phyloP scores from a whole-genome alignment of 2,329 filamentous ascomycete species.

The Zarea fungicola region DNA sequence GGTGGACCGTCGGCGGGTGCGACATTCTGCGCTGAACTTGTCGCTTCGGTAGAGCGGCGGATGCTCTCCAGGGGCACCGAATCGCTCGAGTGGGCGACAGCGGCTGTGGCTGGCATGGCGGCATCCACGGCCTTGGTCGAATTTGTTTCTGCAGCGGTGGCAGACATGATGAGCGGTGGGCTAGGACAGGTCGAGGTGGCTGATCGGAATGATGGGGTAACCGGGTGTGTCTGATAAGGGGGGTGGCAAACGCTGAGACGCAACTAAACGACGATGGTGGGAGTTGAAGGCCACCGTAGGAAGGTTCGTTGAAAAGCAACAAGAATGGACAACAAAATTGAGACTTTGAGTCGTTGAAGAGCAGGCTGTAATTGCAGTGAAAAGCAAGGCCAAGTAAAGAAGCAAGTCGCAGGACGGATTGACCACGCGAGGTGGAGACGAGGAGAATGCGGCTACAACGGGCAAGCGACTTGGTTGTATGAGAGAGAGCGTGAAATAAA shows the following conservation, averaged over 20 bases:
- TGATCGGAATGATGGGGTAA: not conserved
- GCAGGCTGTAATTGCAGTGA: not conserved
- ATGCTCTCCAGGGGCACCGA: conserved; percentile 10
- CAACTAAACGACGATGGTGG: not conserved
- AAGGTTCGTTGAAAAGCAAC: no score
- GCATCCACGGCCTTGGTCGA: not conserved
- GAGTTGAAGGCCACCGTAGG: not conserved
- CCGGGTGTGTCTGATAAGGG: conserved; percentile 4
- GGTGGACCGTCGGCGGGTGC: conserved; percentile 5
- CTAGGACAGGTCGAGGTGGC: not conserved
- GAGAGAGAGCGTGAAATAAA: not conserved
- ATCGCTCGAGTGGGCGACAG: not conserved
- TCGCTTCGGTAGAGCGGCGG: conserved; percentile 8
- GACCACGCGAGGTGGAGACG: conserved; percentile 11
- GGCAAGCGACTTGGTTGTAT: not conserved
- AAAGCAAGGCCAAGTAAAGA: not conserved
- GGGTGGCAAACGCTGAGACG: not conserved
- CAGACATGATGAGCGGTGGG: conserved; percentile 6
- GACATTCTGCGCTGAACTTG: conserved; percentile 7
- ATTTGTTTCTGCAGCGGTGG: not conserved
- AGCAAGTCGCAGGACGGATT: conserved; percentile 6
- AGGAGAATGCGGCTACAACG: conserved; percentile 4
- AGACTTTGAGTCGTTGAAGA: not conserved
- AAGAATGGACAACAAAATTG: not conserved
- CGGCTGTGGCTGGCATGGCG: not conserved